Evolutionary conservation across 208 protist species (phyloP), one percentile per base, ranked within the genome.

Genomic region (Trypanosoma avium): DNA sequence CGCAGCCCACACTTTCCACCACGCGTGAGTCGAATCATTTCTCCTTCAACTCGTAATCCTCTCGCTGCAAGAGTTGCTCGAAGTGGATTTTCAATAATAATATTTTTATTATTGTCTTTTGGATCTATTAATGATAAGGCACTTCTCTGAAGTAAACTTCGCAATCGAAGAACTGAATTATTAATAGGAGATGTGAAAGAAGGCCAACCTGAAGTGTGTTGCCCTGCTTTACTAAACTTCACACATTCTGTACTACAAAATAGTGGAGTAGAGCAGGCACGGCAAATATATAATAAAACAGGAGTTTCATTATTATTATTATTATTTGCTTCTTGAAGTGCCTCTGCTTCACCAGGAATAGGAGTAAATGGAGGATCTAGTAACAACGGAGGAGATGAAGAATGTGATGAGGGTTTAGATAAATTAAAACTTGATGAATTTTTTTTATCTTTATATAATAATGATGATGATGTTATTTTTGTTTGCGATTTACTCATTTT

Each of bases 321-420:
- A 26, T 5, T 15, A 9, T 22, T 30, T 15, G 40, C 10, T 15
- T 32, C 2, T 33, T 35, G 13, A 4, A 48, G 1, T 0, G 27
- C 26, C 3, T 49, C 35, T 5, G 53, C 17, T 50, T 90, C 77
- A 0, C 80, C 79, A 0, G 21, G 19, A 8, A 88, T 65, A 6
- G 70, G 67, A 0, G 78, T 81, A 53, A 85, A 88, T 29, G 82
- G 82, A 10, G 77, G 73, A 50, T 88, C 78, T 4, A 88, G 65
- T 12, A 71, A 15, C 7, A 81, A 45, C 32, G 75, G 64, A 13
- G 73, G 61, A n/a, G n/a, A n/a, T n/a, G n/a, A n/a, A n/a, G n/a
- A n/a, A n/a, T n/a, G n/a, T n/a, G n/a, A n/a, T n/a, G n/a, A n/a
- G n/a, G n/a, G n/a, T n/a, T n/a, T n/a, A n/a, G n/a, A n/a, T n/a